These are phyloP conservation scores for Phytophthora tentaculata DNA, from an alignment of 352 stramenopile genomes.

Conservation along the genomic window DNA sequence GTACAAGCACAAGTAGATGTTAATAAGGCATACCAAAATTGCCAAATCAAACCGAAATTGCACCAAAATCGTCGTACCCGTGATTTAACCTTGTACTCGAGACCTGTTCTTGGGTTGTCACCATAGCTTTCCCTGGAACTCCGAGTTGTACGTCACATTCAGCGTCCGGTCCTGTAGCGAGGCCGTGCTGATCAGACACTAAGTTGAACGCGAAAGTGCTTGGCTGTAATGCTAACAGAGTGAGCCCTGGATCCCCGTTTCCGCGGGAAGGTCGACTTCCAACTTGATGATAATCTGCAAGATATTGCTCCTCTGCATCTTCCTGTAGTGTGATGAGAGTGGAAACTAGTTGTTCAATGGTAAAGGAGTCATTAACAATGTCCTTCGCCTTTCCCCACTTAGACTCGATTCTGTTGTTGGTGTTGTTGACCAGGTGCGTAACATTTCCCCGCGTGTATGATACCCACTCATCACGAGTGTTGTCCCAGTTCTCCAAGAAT, in stretches of 20 bases:
- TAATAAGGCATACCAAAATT: background rate
- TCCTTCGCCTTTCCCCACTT: slow-evolving; percentile 15
- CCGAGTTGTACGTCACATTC: too few relatives aligned
- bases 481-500: background rate
- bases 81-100: background rate
- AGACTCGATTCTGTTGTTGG: slow-evolving; percentile 18
- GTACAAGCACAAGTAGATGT: slow-evolving; percentile 2
- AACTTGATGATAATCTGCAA: slow-evolving; percentile 10
- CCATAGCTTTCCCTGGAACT: too few relatives aligned
- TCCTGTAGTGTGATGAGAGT: slow-evolving; percentile 12
- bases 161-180: background rate
- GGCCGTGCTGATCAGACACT: background rate
- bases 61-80: too few relatives aligned
- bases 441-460: background rate
- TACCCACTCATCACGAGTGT: background rate
- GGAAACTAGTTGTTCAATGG: slow-evolving; percentile 4
- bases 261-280: background rate
- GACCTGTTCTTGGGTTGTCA: too few relatives aligned
- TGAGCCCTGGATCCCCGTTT: background rate
- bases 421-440: slow-evolving; percentile 13
- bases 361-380: background rate
- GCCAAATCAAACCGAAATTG: background rate
- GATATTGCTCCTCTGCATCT: slow-evolving; percentile 12
- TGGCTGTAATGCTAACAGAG: background rate
- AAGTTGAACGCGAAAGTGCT: background rate